phyloP scores from a whole-genome alignment of 2,329 filamentous ascomycete genomes.

The Microsporum audouinii region DNA sequence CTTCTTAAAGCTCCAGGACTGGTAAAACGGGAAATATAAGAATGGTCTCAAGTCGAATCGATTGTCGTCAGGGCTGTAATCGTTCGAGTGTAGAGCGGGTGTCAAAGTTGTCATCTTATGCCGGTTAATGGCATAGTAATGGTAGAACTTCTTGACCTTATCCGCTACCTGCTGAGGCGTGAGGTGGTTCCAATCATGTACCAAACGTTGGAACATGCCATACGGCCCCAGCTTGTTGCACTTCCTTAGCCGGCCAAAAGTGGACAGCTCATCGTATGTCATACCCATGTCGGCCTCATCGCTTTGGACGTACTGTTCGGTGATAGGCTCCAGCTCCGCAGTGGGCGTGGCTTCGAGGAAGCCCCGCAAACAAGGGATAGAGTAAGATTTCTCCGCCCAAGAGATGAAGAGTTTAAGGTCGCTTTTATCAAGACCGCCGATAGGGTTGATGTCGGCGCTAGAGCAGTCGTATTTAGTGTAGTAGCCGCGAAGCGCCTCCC shows the following conservation, averaged over 20 bases:
- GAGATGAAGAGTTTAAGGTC: conserved; percentile 59
- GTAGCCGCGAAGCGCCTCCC: conserved; percentile 31
- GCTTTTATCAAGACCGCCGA: conserved; percentile 45
- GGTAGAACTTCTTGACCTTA: conserved; percentile 29
- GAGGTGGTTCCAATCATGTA: conserved; percentile 36
- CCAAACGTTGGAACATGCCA: conserved; percentile 41
- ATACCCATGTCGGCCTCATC: conserved; percentile 43
- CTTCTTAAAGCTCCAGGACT: conserved; percentile 11
- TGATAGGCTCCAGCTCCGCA: conserved; percentile 54
- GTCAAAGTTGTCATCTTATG: conserved; percentile 52
- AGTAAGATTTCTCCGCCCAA: conserved; percentile 49
- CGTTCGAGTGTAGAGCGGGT: conserved; percentile 39
- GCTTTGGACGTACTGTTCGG: conserved; percentile 44
- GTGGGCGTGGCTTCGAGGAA: conserved; percentile 53
- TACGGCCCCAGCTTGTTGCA: conserved; percentile 42
- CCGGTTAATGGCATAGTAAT: conserved; percentile 42
- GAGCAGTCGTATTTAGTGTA: conserved; percentile 56
- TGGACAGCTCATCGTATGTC: conserved; percentile 43
- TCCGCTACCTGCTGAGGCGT: conserved; percentile 29
- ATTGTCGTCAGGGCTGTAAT: conserved; percentile 38
- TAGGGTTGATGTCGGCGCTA: conserved; percentile 47
- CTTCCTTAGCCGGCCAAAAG: conserved; percentile 43
- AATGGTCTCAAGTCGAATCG: conserved; percentile 41
- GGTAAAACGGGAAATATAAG: conserved; percentile 27
- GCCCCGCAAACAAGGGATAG: conserved; percentile 40